Evolutionary conservation across 108 stramenopile genomes (phyloP), one percentile per base, ranked within the genome.

Genomic region (Nannochloropsis granulata): DNA sequence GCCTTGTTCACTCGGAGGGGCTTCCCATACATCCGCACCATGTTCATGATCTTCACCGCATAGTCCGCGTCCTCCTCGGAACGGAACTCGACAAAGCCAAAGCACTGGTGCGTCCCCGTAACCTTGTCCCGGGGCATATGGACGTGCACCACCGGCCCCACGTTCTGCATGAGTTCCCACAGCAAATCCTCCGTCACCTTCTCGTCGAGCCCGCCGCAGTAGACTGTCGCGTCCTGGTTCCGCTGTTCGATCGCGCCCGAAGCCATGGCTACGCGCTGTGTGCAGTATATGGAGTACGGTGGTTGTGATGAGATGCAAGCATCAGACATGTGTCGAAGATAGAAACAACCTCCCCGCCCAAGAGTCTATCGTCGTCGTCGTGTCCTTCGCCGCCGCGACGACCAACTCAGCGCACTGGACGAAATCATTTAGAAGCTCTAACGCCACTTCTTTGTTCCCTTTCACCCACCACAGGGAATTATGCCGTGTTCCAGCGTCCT

Each of bases 91-190:
- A 98, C 93, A 85, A 99, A 99, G 43, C 96, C 99, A 83, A 97
- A 99, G 8, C 98, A 97, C 83, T 90, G 87, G 84, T 91, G 89
- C 24, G 42, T 56, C 23, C 89, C 89, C 23, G 86, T 87, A 14
- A 89, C 83, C 85, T 98, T 98, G 90, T 99, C 98, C 84, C 96
- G 97, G 85, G 99, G 99, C 98, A 99, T 97, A 89, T 95, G 95
- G 23, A 98, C 96, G 79, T 93, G 94, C 79, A 91, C 89, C 43
- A 98, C 94, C 24, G 95, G 93, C 25, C 99, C 99, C 14, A 87
- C 89, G 45, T 91, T 89, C 43, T 89, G 87, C 87, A 88, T 88
- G 9, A 88, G 84, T 82, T 99, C 99, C 86, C 96, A 91, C 45
- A 99, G 84, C 23, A 99, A 89, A 79, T 93, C 94, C 84, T 98